Percentiles rank a stretch among this genome's conserved stretches.
These are phyloP conservation scores for Dipodascus albidus DNA, from an alignment of 805 yeast genomes.

Conservation along the genomic window DNA sequence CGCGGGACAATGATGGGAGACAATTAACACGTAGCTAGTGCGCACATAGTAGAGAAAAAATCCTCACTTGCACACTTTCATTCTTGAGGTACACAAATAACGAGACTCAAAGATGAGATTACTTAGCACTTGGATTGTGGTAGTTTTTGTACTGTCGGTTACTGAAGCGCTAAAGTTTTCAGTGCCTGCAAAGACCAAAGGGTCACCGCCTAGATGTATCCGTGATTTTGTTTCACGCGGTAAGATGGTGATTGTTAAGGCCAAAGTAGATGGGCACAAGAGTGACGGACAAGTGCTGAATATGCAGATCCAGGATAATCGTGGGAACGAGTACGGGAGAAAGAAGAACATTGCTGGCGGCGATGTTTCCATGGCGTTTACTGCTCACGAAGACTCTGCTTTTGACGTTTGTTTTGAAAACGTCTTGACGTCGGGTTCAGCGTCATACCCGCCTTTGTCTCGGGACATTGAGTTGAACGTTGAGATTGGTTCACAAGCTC, in stretches of 20 bases:
- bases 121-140: not conserved
- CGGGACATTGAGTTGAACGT: constrained; percentile 83
- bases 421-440: constrained; percentile 20
- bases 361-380: constrained; percentile 64
- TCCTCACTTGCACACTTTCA: not conserved
- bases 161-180: constrained; percentile 21
- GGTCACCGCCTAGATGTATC: constrained; percentile 55
- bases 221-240: constrained; percentile 84
- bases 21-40: not conserved
- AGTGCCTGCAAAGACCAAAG: constrained; percentile 22
- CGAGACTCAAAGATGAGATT: not conserved
- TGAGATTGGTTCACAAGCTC: constrained; percentile 91
- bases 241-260: constrained; percentile 76
- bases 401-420: constrained; percentile 90
- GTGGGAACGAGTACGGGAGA: constrained; percentile 78
- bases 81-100: not conserved
- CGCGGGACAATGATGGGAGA: not conserved
- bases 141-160: not conserved
- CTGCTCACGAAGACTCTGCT: constrained; percentile 70
- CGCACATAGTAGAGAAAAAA: not conserved
- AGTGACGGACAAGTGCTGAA: constrained; percentile 84
- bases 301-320: constrained; percentile 46
- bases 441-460: constrained; percentile 12
- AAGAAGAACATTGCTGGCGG: constrained; percentile 61
- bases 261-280: constrained; percentile 56